Conservation (phyloP, 208 protist genomes). For the Tetramitus jugosus region DNA sequence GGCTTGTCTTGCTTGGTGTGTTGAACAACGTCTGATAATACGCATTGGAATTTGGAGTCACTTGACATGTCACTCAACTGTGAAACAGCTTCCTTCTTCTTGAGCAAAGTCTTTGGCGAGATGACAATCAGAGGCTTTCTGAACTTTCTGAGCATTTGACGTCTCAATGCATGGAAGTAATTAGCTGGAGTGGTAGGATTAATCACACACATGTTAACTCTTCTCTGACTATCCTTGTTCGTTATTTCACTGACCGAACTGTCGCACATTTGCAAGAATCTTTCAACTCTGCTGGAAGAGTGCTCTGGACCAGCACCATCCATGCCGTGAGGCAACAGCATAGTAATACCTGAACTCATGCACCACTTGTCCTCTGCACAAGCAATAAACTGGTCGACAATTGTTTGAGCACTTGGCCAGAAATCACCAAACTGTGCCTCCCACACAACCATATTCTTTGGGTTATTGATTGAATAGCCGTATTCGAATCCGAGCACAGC, state of each 20-base stretch:
- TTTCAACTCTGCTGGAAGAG: conserved; percentile 87
- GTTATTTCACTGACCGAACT: conserved; percentile 65
- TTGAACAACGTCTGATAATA: conserved; percentile 57
- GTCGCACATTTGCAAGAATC: conserved; percentile 91
- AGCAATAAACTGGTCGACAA: conserved; percentile 94
- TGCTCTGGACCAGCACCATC: conserved; percentile 94
- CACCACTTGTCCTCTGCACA: conserved; percentile 93
- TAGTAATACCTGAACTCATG: conserved; percentile 78
- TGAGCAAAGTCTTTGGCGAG: conserved; percentile 79
- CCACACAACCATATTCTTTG: conserved; percentile 70
- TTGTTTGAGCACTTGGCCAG: conserved; percentile 90
- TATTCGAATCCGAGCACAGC: conserved; percentile 93
- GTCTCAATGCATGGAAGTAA: conserved; percentile 96
- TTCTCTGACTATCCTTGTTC: conserved; percentile 56
- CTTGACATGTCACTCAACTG: background rate
- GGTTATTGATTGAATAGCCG: conserved; percentile 83
- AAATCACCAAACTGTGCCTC: conserved; percentile 96
- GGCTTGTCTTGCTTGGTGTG: conserved; percentile 26
- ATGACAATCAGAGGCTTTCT: conserved; percentile 92
- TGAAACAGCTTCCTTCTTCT: conserved; percentile 28
- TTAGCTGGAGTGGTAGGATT: conserved; percentile 92
- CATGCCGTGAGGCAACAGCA: conserved; percentile 95
- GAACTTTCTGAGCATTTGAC: conserved; percentile 93
- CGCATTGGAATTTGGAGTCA: conserved; percentile 56
- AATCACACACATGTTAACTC: conserved; percentile 75